A percentile compares a stretch with the other conserved stretches of the same genome.
Conservation (phyloP, 495 filamentous ascomycete genomes). For the Penicillium desertorum region DNA sequence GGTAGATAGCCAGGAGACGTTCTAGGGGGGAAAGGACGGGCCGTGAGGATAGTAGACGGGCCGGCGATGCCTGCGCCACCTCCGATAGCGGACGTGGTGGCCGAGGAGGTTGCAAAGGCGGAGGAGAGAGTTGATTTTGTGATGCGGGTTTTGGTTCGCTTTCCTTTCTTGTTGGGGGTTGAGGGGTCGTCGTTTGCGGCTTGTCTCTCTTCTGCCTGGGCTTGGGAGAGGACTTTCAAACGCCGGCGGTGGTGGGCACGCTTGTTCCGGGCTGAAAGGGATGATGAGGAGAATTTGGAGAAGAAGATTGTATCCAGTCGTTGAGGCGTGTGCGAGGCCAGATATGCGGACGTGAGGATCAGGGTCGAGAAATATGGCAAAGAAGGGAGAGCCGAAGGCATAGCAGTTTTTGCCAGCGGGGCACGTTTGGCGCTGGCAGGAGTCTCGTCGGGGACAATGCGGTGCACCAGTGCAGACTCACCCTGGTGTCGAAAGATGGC, state of each 20-base stretch:
- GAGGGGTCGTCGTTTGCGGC: slow-evolving; percentile 31
- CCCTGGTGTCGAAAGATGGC: slow-evolving; percentile 76
- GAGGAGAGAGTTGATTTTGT: slow-evolving; percentile 50
- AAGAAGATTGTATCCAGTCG: slow-evolving; percentile 78
- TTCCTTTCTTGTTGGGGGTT: slow-evolving; percentile 39
- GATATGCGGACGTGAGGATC: slow-evolving; percentile 82
- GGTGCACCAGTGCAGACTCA: slow-evolving; percentile 68
- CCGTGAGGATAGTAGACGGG: slow-evolving; percentile 70
- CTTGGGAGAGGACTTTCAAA: slow-evolving; percentile 46
- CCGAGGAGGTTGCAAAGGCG: slow-evolving; percentile 42
- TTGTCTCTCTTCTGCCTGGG: slow-evolving; percentile 40
- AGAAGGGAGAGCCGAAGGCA: slow-evolving; percentile 41
- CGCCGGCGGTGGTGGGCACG: slow-evolving; percentile 58
- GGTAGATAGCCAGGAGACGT: slow-evolving; percentile 82
- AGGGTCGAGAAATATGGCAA: slow-evolving; percentile 80
- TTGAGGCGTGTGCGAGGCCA: slow-evolving; percentile 85
- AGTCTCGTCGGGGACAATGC: slow-evolving; percentile 56
- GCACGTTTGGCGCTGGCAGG: slow-evolving; percentile 24
- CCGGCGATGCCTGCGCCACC: slow-evolving; percentile 51
- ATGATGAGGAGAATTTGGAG: slow-evolving; percentile 69
- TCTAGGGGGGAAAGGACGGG: slow-evolving; percentile 80
- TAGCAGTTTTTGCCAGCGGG: slow-evolving; percentile 29
- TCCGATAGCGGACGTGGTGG: slow-evolving; percentile 39
- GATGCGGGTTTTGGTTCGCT: slow-evolving; percentile 44
- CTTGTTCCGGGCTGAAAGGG: slow-evolving; percentile 47